These are phyloP conservation scores for Ceratobasidium sp. DNA, from an alignment of 1,284 basidiomycete species.

Conservation along the genomic window DNA sequence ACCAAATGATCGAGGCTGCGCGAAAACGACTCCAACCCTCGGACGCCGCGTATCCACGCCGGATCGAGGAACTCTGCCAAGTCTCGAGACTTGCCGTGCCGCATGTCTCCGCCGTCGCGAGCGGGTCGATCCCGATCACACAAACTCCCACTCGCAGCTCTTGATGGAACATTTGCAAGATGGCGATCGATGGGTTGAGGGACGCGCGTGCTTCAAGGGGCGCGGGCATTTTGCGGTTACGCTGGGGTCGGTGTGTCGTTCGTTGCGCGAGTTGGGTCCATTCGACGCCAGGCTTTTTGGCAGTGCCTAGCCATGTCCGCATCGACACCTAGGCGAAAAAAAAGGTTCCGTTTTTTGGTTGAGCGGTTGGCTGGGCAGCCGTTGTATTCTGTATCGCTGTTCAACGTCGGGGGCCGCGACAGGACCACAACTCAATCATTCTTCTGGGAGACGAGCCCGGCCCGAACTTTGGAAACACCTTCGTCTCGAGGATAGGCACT, in stretches of 20 bases:
- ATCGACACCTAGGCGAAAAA: neutral
- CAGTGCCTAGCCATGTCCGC: neutral
- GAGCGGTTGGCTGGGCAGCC: neutral
- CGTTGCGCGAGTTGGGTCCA: neutral
- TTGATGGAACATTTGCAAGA: slow-evolving; percentile 55
- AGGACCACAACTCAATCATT: too few relatives aligned
- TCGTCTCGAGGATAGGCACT: too few relatives aligned
- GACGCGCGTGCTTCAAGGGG: slow-evolving; percentile 9
- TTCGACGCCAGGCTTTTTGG: neutral
- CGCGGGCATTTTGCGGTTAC: neutral
- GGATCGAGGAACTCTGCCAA: slow-evolving; percentile 47
- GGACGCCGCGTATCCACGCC: slow-evolving; percentile 38
- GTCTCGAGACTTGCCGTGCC: slow-evolving; percentile 44
- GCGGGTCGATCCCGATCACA: slow-evolving; percentile 47
- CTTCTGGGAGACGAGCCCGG: too few relatives aligned
- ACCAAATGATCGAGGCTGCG: slow-evolving; percentile 50
- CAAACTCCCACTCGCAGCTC: slow-evolving; percentile 68
- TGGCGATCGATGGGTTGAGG: neutral
- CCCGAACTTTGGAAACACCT: too few relatives aligned
- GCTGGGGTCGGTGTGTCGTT: slow-evolving; percentile 7
- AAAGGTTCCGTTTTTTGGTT: slow-evolving; percentile 2
- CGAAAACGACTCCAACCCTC: slow-evolving; percentile 47
- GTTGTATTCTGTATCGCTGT: slow-evolving; percentile 4
- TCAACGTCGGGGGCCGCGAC: too few relatives aligned
- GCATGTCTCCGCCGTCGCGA: slow-evolving; percentile 47